These are phyloP conservation scores for Hypoxylon sp. DNA, from an alignment of 2,329 filamentous ascomycete genomes.

Conservation along the genomic window DNA sequence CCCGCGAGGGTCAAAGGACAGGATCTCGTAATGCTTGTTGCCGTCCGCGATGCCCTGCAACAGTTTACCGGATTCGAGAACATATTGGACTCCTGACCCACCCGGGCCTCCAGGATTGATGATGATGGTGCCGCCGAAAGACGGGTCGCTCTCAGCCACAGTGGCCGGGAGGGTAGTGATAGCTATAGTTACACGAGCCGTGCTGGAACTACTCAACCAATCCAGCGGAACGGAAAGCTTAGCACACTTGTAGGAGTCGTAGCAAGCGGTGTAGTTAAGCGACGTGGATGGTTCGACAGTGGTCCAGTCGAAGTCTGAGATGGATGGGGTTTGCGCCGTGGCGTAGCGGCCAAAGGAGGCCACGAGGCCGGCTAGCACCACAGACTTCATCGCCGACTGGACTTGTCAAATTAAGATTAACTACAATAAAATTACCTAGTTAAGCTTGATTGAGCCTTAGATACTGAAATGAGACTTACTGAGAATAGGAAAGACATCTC, in stretches of 20 bases:
- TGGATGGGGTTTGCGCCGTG: conserved; percentile 14
- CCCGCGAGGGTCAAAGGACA: conserved; percentile 63
- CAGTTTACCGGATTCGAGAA: conserved; percentile 48
- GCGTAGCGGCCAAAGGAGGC: conserved; percentile 20
- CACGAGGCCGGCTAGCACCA: conserved; percentile 15
- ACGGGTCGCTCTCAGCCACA: conserved; percentile 57
- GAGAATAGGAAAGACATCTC: neutral
- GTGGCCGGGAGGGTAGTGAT: conserved; percentile 59
- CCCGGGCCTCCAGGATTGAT: conserved; percentile 64
- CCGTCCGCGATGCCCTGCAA: conserved; percentile 52
- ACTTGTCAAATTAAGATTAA: neutral
- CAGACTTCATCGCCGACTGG: conserved; percentile 21
- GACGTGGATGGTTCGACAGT: conserved; percentile 54
- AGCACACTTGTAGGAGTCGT: conserved; percentile 58
- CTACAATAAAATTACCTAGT: neutral
- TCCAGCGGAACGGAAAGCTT: conserved; percentile 61
- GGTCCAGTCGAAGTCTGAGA: conserved; percentile 56
- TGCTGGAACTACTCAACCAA: conserved; percentile 55
- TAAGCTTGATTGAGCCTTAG: neutral
- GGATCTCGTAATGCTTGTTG: conserved; percentile 58
- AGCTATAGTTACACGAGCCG: conserved; percentile 57
- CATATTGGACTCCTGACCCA: conserved; percentile 56
- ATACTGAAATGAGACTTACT: neutral
- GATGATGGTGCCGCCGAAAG: conserved; percentile 61
- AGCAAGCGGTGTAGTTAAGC: conserved; percentile 60